Evolutionary conservation across 2,329 filamentous ascomycete genomes (phyloP).

Genomic region (Dendrostoma leiphaemia): DNA sequence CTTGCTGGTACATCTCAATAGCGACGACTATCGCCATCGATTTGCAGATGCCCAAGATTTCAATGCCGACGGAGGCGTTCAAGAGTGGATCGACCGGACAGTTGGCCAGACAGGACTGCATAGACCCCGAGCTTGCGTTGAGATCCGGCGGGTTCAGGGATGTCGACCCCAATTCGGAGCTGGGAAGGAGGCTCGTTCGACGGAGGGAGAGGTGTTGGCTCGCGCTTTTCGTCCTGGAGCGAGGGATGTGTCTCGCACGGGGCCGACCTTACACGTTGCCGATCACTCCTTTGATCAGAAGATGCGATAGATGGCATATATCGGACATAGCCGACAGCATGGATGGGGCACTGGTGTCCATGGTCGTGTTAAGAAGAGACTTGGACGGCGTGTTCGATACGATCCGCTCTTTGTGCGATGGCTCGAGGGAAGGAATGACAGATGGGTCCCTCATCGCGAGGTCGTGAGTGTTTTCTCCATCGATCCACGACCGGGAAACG

Average conservation of each 20-base stretch:
- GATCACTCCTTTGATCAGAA: constrained; percentile 61
- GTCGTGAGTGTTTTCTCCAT: constrained; percentile 34
- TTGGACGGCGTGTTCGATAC: constrained; percentile 57
- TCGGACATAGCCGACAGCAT: constrained; percentile 62
- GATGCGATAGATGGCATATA: constrained; percentile 68
- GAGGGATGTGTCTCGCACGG: constrained; percentile 70
- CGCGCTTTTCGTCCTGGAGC: constrained; percentile 68
- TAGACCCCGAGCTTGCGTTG: constrained; percentile 65
- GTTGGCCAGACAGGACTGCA: constrained; percentile 64
- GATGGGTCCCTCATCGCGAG: constrained; percentile 53
- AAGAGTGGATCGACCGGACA: constrained; percentile 42
- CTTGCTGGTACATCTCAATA: constrained; percentile 68
- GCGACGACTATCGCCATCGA: constrained; percentile 69
- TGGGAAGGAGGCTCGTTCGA: constrained; percentile 59
- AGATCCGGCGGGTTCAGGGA: constrained; percentile 66
- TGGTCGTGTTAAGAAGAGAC: constrained; percentile 67
- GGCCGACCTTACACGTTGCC: constrained; percentile 69
- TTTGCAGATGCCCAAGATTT: constrained; percentile 67
- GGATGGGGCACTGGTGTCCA: constrained; percentile 70
- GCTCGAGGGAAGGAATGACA: constrained; percentile 45
- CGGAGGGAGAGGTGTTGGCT: constrained; percentile 69
- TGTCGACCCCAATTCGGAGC: constrained; percentile 58
- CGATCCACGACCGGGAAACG: neutral
- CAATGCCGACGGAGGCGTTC: constrained; percentile 51
- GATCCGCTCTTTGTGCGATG: constrained; percentile 59